phyloP scores from a whole-genome alignment of 2,329 filamentous ascomycete genomes.

The Davidsoniella virescens region DNA sequence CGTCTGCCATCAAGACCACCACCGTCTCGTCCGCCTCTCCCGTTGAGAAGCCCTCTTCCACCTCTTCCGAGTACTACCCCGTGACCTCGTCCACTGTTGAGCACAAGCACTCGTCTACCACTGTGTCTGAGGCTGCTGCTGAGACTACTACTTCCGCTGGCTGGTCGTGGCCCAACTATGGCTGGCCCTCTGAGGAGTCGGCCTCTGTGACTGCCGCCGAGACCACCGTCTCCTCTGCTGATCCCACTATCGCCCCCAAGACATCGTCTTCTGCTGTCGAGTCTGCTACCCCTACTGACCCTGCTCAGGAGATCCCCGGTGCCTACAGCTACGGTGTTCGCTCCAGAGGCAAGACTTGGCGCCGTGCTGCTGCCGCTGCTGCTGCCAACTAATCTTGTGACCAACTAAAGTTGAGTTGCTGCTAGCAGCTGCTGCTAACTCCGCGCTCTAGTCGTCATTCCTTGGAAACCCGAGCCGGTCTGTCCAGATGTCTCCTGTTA shows the following conservation, averaged over 20 bases:
- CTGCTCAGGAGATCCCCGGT: conserved; percentile 8
- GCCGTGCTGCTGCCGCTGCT: conserved; percentile 1
- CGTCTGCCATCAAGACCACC: neutral
- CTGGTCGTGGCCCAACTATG: neutral
- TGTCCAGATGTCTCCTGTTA: neutral
- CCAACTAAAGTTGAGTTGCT: neutral
- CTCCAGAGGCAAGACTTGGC: conserved; percentile 8
- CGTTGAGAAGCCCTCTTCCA: neutral
- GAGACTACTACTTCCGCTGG: neutral
- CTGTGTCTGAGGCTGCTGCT: neutral
- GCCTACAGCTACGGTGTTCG: conserved; percentile 8
- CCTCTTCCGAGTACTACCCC: conserved; percentile 1
- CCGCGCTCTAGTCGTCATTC: neutral
- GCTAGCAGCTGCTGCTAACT: neutral
- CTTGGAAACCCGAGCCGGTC: neutral
- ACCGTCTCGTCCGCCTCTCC: conserved; percentile 3
- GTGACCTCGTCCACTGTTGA: neutral
- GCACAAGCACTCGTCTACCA: neutral
- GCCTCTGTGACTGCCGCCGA: neutral
- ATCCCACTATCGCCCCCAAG: conserved; percentile 1
- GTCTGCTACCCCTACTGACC: neutral
- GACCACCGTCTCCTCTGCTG: conserved; percentile 8
- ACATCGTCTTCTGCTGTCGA: neutral
- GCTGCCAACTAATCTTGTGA: conserved; percentile 1
- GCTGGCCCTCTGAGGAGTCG: neutral